phyloP scores from a whole-genome alignment of 306 rosid species.

The Parietaria judaica region DNA sequence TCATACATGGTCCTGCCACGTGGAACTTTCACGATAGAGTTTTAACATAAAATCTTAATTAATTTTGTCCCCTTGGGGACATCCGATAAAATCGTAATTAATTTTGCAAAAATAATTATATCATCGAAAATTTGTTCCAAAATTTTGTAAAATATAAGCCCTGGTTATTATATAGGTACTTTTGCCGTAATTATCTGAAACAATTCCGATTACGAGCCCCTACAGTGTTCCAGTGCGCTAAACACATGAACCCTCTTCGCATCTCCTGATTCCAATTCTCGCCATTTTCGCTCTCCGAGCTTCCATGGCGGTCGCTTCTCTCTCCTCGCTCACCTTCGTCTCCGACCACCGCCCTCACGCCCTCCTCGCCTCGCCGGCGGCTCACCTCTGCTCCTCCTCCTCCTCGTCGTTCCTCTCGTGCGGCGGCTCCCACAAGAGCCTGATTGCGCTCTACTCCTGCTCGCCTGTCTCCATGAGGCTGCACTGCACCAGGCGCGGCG shows the following conservation, averaged over 20 bases:
- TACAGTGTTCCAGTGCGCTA: not conserved
- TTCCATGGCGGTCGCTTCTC: conserved; percentile 47
- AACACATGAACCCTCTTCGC: conserved; percentile 16
- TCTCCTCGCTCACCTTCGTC: conserved; percentile 29
- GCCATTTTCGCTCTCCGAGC: conserved; percentile 4
- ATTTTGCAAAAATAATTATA: too few relatives aligned
- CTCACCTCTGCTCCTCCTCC: conserved; percentile 28
- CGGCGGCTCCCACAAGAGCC: conserved; percentile 34
- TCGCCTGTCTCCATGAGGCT: conserved; percentile 20
- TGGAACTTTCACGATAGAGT: too few relatives aligned
- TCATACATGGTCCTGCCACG: too few relatives aligned
- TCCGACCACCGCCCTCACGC: conserved; percentile 19
- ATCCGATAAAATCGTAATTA: too few relatives aligned
- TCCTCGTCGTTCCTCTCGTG: conserved; percentile 33
- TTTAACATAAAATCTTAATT: too few relatives aligned
- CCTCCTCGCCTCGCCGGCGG: conserved; percentile 25
- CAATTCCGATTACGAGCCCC: not conserved
- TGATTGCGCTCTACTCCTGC: conserved; percentile 33
- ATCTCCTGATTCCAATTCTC: conserved; percentile 6
- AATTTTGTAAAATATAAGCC: too few relatives aligned
- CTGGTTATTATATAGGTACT: too few relatives aligned
- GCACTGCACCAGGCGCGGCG: conserved; percentile 35
- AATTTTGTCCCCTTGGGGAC: too few relatives aligned
- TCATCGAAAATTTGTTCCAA: too few relatives aligned
- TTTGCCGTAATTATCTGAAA: too few relatives aligned